Evolutionary conservation across 2,329 filamentous ascomycete genomes (phyloP).

Genomic region (Cordyceps sp.): DNA sequence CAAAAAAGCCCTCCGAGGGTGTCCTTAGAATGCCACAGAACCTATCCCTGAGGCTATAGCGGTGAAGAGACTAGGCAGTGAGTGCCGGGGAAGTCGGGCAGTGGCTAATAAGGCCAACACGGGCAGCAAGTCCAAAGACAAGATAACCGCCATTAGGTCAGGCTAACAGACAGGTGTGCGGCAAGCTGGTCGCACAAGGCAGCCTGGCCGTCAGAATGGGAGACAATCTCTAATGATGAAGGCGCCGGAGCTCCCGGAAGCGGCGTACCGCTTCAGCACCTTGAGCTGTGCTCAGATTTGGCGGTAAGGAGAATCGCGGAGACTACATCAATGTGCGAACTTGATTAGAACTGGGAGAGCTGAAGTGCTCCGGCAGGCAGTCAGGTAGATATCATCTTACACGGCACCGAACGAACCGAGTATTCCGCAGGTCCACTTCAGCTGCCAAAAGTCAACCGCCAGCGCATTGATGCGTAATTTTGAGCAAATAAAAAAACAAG

Average conservation of each 20-base stretch:
- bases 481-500: no score
- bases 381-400: not conserved
- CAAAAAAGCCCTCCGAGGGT: not conserved
- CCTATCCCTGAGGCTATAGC: conserved; percentile 1
- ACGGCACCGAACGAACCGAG: not conserved
- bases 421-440: no score
- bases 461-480: no score
- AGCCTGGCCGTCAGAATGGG: not conserved
- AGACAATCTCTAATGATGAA: not conserved
- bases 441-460: no score
- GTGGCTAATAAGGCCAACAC: not conserved
- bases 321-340: not conserved
- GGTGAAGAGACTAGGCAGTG: not conserved
- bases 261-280: not conserved
- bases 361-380: not conserved
- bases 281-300: not conserved
- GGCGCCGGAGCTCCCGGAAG: not conserved
- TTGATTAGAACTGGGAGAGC: not conserved
- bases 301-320: not conserved
- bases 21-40: conserved; percentile 2
- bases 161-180: not conserved
- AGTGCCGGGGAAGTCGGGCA: not conserved
- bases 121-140: not conserved
- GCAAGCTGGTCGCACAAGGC: not conserved
- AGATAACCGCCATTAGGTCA: not conserved